phyloP scores from a whole-genome alignment of 2,329 filamentous ascomycete genomes.

The Cercospora canescens region DNA sequence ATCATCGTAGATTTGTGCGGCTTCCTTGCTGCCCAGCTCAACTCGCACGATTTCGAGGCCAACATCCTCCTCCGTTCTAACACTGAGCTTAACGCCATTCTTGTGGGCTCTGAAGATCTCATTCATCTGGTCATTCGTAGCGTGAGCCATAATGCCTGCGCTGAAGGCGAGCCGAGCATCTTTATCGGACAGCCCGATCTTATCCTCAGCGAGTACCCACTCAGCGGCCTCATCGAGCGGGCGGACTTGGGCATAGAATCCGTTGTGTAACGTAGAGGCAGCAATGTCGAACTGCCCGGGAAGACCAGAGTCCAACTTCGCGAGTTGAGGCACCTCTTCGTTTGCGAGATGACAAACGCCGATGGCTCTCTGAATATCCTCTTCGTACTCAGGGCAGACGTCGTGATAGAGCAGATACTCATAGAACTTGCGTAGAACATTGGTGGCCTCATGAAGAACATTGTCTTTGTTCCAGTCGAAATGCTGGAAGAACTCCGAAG shows the following conservation, averaged over 20 bases:
- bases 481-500: slow-evolving; percentile 35
- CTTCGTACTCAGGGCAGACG: slow-evolving; percentile 78
- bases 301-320: slow-evolving; percentile 53
- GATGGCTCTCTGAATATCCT: slow-evolving; percentile 67
- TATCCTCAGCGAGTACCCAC: slow-evolving; percentile 26
- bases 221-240: slow-evolving; percentile 26
- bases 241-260: slow-evolving; percentile 41
- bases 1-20: slow-evolving; percentile 50
- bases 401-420: slow-evolving; percentile 83
- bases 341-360: slow-evolving; percentile 66
- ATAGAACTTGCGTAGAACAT: slow-evolving; percentile 80
- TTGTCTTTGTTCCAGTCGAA: slow-evolving; percentile 57
- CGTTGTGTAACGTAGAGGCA: slow-evolving; percentile 67
- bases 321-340: slow-evolving; percentile 64
- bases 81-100: slow-evolving; percentile 29
- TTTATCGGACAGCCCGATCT: slow-evolving; percentile 42
- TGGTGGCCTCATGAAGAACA: slow-evolving; percentile 59
- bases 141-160: slow-evolving; percentile 51
- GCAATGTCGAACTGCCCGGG: slow-evolving; percentile 83
- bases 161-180: slow-evolving; percentile 53
- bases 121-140: slow-evolving; percentile 33
- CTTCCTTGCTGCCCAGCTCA: slow-evolving; percentile 45
- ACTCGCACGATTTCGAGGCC: slow-evolving; percentile 63
- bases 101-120: slow-evolving; percentile 20
- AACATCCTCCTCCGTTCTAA: slow-evolving; percentile 50